phyloP scores from a whole-genome alignment of 2,329 filamentous ascomycete species.

The Samsoniella hepiali region DNA sequence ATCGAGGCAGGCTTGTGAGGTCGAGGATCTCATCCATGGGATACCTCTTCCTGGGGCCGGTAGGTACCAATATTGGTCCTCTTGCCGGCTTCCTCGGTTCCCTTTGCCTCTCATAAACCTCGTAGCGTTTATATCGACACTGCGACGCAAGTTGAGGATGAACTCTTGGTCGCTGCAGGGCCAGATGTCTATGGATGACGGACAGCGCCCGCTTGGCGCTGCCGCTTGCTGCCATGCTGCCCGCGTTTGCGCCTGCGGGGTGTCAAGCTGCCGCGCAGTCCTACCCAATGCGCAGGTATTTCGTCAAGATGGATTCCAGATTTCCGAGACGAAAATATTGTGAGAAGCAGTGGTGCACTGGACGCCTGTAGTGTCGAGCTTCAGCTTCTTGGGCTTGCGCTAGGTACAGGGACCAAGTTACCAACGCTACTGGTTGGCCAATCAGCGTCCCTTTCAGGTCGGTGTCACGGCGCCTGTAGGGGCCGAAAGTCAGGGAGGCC shows the following conservation, averaged over 20 bases:
- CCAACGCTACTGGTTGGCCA: not conserved
- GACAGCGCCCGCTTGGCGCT: not conserved
- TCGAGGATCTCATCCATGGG: not conserved
- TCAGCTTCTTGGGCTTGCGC: not conserved
- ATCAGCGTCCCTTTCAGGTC: slow-evolving; percentile 11
- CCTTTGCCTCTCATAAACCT: not conserved
- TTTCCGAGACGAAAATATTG: too few species aligned
- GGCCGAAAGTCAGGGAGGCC: slow-evolving; percentile 9
- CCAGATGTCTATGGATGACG: not conserved
- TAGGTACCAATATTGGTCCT: not conserved
- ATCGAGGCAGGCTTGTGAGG: not conserved
- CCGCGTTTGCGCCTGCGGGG: not conserved
- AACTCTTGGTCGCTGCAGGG: not conserved
- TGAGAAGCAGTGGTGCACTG: not conserved
- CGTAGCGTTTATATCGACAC: not conserved
- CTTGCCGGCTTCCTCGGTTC: not conserved
- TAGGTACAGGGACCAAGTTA: not conserved
- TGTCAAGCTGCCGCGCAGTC: not conserved
- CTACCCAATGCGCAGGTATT: not conserved
- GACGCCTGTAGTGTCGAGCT: not conserved
- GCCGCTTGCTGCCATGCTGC: not conserved
- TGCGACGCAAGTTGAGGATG: not conserved
- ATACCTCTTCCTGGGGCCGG: not conserved
- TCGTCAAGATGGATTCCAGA: too few species aligned
- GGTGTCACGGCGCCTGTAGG: slow-evolving; percentile 11